Evolutionary conservation across 202 grass and related monocot species (phyloP).

Genomic region (Cymbopogon flexuosus): DNA sequence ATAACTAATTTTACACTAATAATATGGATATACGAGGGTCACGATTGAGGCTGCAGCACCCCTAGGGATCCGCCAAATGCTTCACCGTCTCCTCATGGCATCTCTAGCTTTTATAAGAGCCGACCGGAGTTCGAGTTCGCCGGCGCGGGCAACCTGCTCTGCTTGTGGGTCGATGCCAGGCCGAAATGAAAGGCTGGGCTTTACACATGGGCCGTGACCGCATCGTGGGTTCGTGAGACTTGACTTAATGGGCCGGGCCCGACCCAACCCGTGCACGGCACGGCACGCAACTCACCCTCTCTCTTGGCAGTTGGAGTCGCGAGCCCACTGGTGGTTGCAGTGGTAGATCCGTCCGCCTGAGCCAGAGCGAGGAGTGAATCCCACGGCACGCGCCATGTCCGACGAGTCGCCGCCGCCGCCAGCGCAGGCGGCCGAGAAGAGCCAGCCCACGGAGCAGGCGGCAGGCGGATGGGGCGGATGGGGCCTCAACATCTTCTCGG

Average conservation of each 20-base stretch:
- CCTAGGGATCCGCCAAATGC: too few relatives aligned
- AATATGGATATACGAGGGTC: too few relatives aligned
- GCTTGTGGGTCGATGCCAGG: too few relatives aligned
- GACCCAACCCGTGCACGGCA: slow-evolving; percentile 17
- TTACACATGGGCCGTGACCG: too few relatives aligned
- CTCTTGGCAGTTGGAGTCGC: not conserved
- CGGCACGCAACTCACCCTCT: not conserved
- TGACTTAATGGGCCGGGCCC: not conserved
- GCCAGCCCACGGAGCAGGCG: slow-evolving; percentile 21
- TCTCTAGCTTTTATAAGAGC: too few relatives aligned
- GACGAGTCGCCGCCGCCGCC: slow-evolving; percentile 34
- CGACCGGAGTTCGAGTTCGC: too few relatives aligned
- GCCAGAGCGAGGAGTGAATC: slow-evolving; percentile 5
- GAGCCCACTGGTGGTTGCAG: slow-evolving; percentile 42
- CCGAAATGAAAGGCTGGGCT: too few relatives aligned
- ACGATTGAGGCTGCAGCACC: too few relatives aligned
- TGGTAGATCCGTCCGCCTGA: slow-evolving; percentile 47
- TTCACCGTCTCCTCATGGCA: too few relatives aligned
- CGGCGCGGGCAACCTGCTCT: too few relatives aligned
- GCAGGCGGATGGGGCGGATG: slow-evolving; percentile 76
- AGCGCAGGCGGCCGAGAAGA: slow-evolving; percentile 7
- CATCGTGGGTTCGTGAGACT: not conserved
- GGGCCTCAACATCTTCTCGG: slow-evolving; percentile 85
- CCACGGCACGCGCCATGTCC: slow-evolving; percentile 49
- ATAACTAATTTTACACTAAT: too few relatives aligned